These are phyloP conservation scores for Boletus insuetus DNA, from an alignment of 768 basidiomycete genomes.

Conservation along the genomic window DNA sequence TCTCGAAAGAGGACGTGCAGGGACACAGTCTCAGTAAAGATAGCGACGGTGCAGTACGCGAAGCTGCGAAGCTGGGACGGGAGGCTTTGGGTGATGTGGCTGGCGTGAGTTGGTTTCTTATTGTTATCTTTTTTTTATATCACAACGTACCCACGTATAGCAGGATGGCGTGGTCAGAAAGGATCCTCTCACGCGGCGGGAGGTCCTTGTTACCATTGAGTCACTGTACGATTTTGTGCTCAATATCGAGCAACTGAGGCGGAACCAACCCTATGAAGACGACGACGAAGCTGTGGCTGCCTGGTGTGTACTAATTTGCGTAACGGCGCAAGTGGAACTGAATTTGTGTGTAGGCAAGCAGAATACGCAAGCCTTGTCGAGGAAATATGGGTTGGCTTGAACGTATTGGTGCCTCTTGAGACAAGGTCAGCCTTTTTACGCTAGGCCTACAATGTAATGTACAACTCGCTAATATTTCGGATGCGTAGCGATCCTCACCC, in stretches of 20 bases:
- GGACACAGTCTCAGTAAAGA: constrained; percentile 23
- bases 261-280: constrained; percentile 64
- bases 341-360: constrained; percentile 44
- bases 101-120: constrained; percentile 37
- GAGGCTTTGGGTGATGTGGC: constrained; percentile 65
- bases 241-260: constrained; percentile 78
- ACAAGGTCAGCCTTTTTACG: constrained; percentile 59
- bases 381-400: constrained; percentile 73
- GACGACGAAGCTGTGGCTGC: constrained; percentile 42
- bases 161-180: constrained; percentile 59
- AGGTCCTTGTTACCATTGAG: constrained; percentile 79
- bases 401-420: constrained; percentile 90
- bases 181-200: constrained; percentile 76
- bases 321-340: background rate
- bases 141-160: constrained; percentile 32
- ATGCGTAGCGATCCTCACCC: constrained; percentile 82
- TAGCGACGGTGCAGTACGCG: constrained; percentile 60
- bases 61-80: constrained; percentile 72
- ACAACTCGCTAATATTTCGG: background rate
- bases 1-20: constrained; percentile 51
- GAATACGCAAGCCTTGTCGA: constrained; percentile 60
- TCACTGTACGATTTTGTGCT: constrained; percentile 81
- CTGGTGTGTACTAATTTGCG: constrained; percentile 41
- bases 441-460: background rate
- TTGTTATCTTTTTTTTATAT: background rate